Evolutionary conservation across 2,329 filamentous ascomycete genomes (phyloP).

Genomic region (Orbilia blumenaviensis): DNA sequence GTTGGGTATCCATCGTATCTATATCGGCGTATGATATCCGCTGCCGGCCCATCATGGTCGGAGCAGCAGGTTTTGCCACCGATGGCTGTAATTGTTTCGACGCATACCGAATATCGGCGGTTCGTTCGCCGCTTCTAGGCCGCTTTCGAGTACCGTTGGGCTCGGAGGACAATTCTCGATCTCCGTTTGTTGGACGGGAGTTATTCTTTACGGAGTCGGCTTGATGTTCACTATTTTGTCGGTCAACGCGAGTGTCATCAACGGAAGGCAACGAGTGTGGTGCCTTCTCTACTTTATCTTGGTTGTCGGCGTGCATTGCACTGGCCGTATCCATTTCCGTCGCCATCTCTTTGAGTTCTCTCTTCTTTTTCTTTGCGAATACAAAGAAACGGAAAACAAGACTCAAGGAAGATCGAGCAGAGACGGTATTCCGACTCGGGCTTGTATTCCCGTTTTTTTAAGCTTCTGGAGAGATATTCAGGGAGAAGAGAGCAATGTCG

Average conservation of each 20-base stretch:
- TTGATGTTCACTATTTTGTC: conserved; percentile 57
- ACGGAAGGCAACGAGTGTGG: conserved; percentile 59
- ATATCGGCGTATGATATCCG: conserved; percentile 58
- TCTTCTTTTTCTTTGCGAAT: not conserved
- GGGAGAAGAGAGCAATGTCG: conserved; percentile 13
- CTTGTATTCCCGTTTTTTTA: not conserved
- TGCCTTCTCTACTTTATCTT: conserved; percentile 59
- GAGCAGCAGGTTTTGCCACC: not conserved
- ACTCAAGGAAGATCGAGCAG: not conserved
- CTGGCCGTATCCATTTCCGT: conserved; percentile 39
- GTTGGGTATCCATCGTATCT: conserved; percentile 56
- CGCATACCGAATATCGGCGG: conserved; percentile 51
- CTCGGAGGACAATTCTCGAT: conserved; percentile 23
- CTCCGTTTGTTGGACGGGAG: conserved; percentile 14
- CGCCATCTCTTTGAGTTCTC: conserved; percentile 22
- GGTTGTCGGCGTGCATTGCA: conserved; percentile 41
- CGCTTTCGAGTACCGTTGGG: conserved; percentile 38
- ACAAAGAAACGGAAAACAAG: not conserved
- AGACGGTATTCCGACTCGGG: not conserved
- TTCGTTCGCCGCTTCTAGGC: conserved; percentile 30
- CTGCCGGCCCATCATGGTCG: conserved; percentile 53
- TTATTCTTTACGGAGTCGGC: conserved; percentile 16
- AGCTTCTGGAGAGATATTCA: not conserved
- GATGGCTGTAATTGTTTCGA: conserved; percentile 49
- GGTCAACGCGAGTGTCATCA: conserved; percentile 59